Evolutionary conservation across 2,329 filamentous ascomycete species (phyloP), one percentile per base, ranked within the genome.

Genomic region (Didymella lethalis): DNA sequence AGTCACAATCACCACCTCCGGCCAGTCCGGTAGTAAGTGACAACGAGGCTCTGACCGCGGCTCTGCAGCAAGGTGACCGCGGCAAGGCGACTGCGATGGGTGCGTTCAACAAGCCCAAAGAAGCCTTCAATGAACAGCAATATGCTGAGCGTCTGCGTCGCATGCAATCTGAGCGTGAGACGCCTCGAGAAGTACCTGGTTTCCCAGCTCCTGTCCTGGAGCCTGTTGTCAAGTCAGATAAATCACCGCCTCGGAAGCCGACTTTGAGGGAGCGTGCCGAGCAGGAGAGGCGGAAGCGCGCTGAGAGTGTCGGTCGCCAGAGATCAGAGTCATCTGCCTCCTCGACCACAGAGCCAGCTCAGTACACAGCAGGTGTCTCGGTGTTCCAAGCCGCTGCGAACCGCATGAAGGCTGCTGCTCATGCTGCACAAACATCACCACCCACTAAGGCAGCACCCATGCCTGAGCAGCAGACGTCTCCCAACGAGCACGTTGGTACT

Each of bases 61-160:
- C 88, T 8, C 84, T 95, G 12, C 87, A 91, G 59, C 89, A 90
- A 0, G 88, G 88, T 62, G 93, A 97, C 66, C 82, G 86, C 46
- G 92, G 90, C 50, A 96, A 95, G 73, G 90, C 91, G 5, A 96
- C 92, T 0, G 90, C 91, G 0, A 81, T 88, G 77, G 87, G 87
- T 29, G 80, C 87, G 0, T 90, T 90, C 75, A 90, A 90, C 64
- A 92, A 92, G 71, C 91, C 93, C 1, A 79, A 81, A 2, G 86
- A 89, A 49, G 85, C 88, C 7, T 97, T 95, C 66, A 92, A 96
- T 69, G 93, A 97, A 70, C 87, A 89, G 20, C 90, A 92, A 70
- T 97, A 92, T 69, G 86, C 91, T 5, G 90, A 96, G 71, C 87
- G 92, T 44, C 90, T 96, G 70, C 80, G 91, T 47, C 90, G 93